Percentiles rank a stretch among this genome's conserved stretches.
These are phyloP conservation scores for Hortaea werneckii DNA, from an alignment of 2,329 filamentous ascomycete species.

Conservation along the genomic window DNA sequence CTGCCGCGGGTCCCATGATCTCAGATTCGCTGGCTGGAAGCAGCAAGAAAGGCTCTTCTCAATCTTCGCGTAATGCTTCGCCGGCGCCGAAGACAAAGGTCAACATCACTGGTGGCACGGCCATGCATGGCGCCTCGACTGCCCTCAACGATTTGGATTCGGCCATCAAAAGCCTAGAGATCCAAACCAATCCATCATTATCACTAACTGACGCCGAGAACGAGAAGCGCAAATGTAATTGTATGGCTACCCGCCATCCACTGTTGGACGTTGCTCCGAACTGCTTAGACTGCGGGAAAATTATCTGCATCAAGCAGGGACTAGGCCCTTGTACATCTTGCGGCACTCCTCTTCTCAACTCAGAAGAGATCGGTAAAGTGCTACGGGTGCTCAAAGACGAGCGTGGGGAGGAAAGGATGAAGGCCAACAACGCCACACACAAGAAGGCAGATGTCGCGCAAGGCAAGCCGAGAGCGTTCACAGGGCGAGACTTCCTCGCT, in stretches of 20 bases:
- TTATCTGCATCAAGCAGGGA: conserved; percentile 89
- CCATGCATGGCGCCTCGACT: conserved; percentile 73
- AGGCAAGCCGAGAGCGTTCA: conserved; percentile 26
- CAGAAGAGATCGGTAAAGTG: conserved; percentile 72
- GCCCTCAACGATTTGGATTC: conserved; percentile 59
- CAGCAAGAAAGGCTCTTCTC: conserved; percentile 44
- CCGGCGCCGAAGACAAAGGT: conserved; percentile 51
- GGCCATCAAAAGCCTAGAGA: conserved; percentile 78
- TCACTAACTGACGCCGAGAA: conserved; percentile 34
- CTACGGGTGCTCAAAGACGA: conserved; percentile 75
- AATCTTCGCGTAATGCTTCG: conserved; percentile 40
- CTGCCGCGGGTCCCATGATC: conserved; percentile 67
- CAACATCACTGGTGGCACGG: conserved; percentile 63
- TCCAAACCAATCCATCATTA: conserved; percentile 78
- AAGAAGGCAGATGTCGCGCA: conserved; percentile 53
- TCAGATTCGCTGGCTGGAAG: conserved; percentile 50
- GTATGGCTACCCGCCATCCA: conserved; percentile 78
- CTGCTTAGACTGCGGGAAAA: conserved; percentile 84
- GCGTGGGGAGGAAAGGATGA: conserved; percentile 77
- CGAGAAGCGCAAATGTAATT: conserved; percentile 64
- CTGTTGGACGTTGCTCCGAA: conserved; percentile 87
- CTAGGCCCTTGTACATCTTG: conserved; percentile 92
- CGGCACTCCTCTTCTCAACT: conserved; percentile 59
- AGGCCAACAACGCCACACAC: conserved; percentile 62
- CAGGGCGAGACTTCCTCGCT: conserved; percentile 27